These are phyloP conservation scores for Rubus parviflorus DNA, from an alignment of 306 rosid species.

Conservation along the genomic window DNA sequence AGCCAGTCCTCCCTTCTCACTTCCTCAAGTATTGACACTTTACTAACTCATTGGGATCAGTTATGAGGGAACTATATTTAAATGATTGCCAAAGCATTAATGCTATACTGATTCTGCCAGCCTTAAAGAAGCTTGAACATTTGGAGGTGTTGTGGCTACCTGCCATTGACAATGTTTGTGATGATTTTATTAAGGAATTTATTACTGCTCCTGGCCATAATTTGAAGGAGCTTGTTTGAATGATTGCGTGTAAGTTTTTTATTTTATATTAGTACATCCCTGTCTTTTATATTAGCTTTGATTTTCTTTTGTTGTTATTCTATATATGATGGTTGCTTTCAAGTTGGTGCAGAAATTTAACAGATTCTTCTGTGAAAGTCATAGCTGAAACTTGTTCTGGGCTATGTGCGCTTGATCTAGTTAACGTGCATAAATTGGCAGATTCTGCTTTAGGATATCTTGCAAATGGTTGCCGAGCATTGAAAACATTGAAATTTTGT, in stretches of 20 bases:
- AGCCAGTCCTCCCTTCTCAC: slow-evolving; percentile 90
- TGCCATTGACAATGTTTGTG: slow-evolving; percentile 54
- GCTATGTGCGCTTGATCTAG: slow-evolving; percentile 58
- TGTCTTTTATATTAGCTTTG: slow-evolving; percentile 9
- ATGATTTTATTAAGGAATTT: slow-evolving; percentile 48
- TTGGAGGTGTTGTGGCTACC: slow-evolving; percentile 73
- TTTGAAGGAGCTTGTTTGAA: slow-evolving; percentile 75
- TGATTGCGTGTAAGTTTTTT: slow-evolving; percentile 65
- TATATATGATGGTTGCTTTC: slow-evolving; percentile 22
- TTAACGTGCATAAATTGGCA: slow-evolving; percentile 51
- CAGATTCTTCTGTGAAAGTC: slow-evolving; percentile 60
- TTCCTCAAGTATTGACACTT: slow-evolving; percentile 37
- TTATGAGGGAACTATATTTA: slow-evolving; percentile 68
- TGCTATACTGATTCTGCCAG: slow-evolving; percentile 43
- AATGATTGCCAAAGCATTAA: slow-evolving; percentile 62
- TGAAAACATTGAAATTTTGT: slow-evolving; percentile 58
- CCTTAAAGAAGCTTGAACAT: slow-evolving; percentile 50
- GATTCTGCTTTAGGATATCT: slow-evolving; percentile 63
- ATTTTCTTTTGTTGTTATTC: slow-evolving; percentile 15
- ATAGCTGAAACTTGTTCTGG: slow-evolving; percentile 62
- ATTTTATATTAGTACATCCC: background rate
- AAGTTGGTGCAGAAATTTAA: slow-evolving; percentile 62
- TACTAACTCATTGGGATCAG: slow-evolving; percentile 62
- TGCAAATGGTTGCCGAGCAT: slow-evolving; percentile 53
- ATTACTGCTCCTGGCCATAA: slow-evolving; percentile 47